A percentile compares a stretch with the other conserved stretches of the same genome.
Conservation (phyloP, 2,329 filamentous ascomycete genomes). For the Blumeria hordei region DNA sequence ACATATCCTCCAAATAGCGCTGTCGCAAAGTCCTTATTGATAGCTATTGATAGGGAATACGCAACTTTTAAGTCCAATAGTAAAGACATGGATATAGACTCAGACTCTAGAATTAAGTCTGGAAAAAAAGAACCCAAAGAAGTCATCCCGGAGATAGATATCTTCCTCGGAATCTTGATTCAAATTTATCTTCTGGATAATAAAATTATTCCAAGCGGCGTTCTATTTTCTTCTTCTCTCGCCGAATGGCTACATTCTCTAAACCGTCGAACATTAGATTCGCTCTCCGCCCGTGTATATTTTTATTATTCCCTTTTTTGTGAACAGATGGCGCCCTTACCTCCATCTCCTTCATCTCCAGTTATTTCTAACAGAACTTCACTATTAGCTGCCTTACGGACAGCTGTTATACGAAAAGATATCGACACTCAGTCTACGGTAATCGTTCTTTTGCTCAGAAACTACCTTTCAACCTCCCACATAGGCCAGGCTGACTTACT, state of each 20-base stretch:
- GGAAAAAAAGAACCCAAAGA: conserved; percentile 46
- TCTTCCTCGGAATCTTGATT: conserved; percentile 65
- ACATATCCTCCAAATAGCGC: conserved; percentile 41
- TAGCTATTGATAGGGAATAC: conserved; percentile 42
- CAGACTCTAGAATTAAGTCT: conserved; percentile 33
- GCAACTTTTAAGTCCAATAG: conserved; percentile 32
- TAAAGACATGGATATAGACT: conserved; percentile 52
- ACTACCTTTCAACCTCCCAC: conserved; percentile 87
- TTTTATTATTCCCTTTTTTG: conserved; percentile 95
- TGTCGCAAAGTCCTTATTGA: conserved; percentile 45
- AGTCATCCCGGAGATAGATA: conserved; percentile 62
- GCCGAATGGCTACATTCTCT: conserved; percentile 66
- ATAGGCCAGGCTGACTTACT: conserved; percentile 91
- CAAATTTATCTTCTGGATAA: conserved; percentile 78
- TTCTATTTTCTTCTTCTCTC: conserved; percentile 62
- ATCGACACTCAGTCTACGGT: conserved; percentile 92
- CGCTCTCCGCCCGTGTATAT: conserved; percentile 83
- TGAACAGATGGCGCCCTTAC: conserved; percentile 69
- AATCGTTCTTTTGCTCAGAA: conserved; percentile 81
- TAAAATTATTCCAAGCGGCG: conserved; percentile 57
- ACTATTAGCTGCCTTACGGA: conserved; percentile 70
- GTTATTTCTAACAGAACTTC: conserved; percentile 69
- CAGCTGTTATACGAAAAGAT: conserved; percentile 90
- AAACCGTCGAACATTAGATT: conserved; percentile 85
- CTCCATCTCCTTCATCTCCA: conserved; percentile 70